Conservation (phyloP, 2,329 filamentous ascomycete species). For the Colletotrichum siamense region DNA sequence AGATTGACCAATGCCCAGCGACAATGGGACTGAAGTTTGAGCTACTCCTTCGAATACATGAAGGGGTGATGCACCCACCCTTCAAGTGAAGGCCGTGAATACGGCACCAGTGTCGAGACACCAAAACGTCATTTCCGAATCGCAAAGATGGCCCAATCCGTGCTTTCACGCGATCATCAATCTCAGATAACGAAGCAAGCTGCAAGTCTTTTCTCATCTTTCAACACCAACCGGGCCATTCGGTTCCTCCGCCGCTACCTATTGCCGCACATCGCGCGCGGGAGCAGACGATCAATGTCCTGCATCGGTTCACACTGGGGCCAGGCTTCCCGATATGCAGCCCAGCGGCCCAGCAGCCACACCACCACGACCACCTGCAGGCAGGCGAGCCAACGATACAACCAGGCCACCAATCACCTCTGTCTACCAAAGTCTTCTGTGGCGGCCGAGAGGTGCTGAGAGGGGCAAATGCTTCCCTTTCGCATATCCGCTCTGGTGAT, state of each 20-base stretch:
- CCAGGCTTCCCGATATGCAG: conserved; percentile 1
- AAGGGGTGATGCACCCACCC: neutral
- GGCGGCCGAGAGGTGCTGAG: neutral
- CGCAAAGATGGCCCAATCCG: neutral
- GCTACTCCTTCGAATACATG: neutral
- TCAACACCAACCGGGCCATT: neutral
- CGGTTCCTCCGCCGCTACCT: neutral
- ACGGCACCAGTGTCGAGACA: neutral
- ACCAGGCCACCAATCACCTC: neutral
- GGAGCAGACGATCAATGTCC: neutral
- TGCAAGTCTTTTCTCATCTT: neutral
- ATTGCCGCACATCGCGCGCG: neutral
- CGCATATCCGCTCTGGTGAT: neutral
- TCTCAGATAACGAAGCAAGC: neutral
- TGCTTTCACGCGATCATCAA: neutral
- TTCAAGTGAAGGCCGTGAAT: neutral
- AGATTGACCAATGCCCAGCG: neutral
- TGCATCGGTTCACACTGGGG: neutral
- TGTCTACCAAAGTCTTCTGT: neutral
- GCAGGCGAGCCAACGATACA: neutral
- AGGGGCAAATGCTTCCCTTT: neutral
- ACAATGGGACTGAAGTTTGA: neutral
- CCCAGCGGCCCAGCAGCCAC: conserved; percentile 4
- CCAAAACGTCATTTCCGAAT: neutral
- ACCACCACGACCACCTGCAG: neutral